Base-by-base conservation (phyloP, 2,329 filamentous ascomycete genomes). In the Madurella mycetomatis region DNA sequence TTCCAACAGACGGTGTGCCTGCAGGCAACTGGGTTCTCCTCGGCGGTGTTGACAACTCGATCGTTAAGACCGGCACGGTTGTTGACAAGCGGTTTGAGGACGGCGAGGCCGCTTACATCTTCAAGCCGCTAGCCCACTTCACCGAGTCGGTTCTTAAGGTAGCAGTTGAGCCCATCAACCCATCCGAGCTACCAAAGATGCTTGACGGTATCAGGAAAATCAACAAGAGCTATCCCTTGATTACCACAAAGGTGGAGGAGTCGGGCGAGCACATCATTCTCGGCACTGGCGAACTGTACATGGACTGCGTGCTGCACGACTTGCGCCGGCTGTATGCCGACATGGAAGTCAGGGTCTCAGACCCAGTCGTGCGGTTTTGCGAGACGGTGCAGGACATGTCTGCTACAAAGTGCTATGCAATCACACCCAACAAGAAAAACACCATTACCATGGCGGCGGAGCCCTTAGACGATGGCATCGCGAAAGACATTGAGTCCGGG, bases 351-450 rank as follows among this genome's bases (percentile, higher is more conserved):
- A 97, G 97, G 73, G 90, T 99, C 47, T 99, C 94, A 0, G 94
- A 99, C 68, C 94, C 94, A 1, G 92, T 99, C 42, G 97, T 94
- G 15, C 82, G 94, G 46, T 99, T 99, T 78, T 96, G 91, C 72
- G 94, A 99, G 74, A 99, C 94, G 0, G 92, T 96, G 25, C 91
- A 96, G 39, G 94, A 99, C 70, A 95, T 94, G 62, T 96, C 91
- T 16, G 92, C 92, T 17, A 96, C 95, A 56, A 96, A 96, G 73
- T 99, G 94, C 74, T 99, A 96, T 70, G 92, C 94, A 18, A 85
- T 96, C 63, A 97, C 94, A 2, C 94, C 94, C 2, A 99, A 99
- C 76, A 99, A 99, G 76, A 96, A 96, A 77, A 99, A 99, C 76
- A 96, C 95, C 71, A 88, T 99, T 65, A 97, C 94, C 37, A 96